Conservation (phyloP, 1,139 yeast genomes). For the Lodderomyces pseudojiufengensis region DNA sequence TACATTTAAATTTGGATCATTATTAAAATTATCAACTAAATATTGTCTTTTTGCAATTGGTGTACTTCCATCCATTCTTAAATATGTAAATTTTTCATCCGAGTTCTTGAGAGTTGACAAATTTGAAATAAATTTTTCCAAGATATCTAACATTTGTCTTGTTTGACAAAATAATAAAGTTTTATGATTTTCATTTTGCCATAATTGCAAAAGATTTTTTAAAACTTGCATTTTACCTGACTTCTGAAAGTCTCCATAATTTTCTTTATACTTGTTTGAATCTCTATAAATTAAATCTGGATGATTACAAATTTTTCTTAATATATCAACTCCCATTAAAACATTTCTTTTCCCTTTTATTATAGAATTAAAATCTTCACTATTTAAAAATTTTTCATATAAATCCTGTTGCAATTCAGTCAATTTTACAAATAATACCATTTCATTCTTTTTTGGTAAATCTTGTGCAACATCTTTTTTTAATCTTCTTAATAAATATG, state of each 20-base stretch:
- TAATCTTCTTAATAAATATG: conserved; percentile 80
- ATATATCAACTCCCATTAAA: conserved; percentile 81
- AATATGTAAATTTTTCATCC: conserved; percentile 36
- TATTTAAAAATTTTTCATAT: conserved; percentile 68
- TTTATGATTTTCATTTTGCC: conserved; percentile 77
- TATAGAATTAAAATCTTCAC: conserved; percentile 73
- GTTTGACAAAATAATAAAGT: conserved; percentile 87
- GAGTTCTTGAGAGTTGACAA: conserved; percentile 27
- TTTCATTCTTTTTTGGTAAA: conserved; percentile 87
- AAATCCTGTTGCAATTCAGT: conserved; percentile 72
- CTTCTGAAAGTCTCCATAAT: conserved; percentile 62
- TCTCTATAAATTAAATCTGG: conserved; percentile 79
- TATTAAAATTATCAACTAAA: conserved; percentile 78
- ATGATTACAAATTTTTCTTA: conserved; percentile 92
- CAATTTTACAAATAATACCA: conserved; percentile 85
- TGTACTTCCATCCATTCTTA: conserved; percentile 95
- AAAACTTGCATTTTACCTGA: conserved; percentile 94
- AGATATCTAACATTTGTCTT: conserved; percentile 85
- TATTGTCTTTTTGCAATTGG: conserved; percentile 71
- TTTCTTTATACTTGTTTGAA: conserved; percentile 37
- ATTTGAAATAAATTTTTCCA: conserved; percentile 56
- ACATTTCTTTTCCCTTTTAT: conserved; percentile 76
- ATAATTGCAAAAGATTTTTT: conserved; percentile 65
- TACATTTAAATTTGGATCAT: conserved; percentile 51
- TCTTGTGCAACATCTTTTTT: conserved; percentile 97